Evolutionary conservation across 108 stramenopile species (phyloP), one percentile per base, ranked within the genome.

Genomic region (Mediolabrus comicus): DNA sequence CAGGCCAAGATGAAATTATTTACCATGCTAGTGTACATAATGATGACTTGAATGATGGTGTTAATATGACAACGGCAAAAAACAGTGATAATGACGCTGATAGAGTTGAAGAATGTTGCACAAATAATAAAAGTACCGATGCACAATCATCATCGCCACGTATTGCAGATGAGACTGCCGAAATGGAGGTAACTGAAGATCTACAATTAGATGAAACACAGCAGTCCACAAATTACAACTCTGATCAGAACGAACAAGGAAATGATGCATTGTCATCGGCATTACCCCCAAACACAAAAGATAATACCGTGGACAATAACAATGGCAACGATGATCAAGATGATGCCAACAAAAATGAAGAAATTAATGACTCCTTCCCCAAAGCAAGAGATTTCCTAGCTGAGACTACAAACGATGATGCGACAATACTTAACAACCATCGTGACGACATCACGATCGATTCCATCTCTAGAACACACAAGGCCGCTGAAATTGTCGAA

Each of bases 401-500:
- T 10, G 59, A 33, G n/a, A 59, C 31, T 26, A 70, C 49, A 1
- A 61, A 53, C 51, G 59, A 70, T 25, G 69, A 61, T 54, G 24
- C 46, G n/a, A 61, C 60, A 5, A 53, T 52, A 17, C 33, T 69
- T 11, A 19, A 46, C 30, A 60, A 76, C 38, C 62, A 49, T 7
- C 17, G 22, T 9, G 22, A 24, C 5, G 46, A 49, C 22, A 49
- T 49, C 9, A 49, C 46, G 8, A 22, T 49, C 46, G 46, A 49
- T 8, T 49, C 46, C 19, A 49, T 49, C 6, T 49, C 46, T 8
- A 24, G 46, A 49, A 49, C 46, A 22, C 46, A 3, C 0, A 24
- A 52, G 8, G 75, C 62, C 2, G 43, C 53, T 36, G 60, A 69
- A 69, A 77, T 77, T 54, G 60, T 77, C 22, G 53, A 49, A 32